A percentile compares a stretch with the other conserved stretches of the same genome.
phyloP scores from a whole-genome alignment of 805 yeast genomes.

The Yarrowia keelungensis region DNA sequence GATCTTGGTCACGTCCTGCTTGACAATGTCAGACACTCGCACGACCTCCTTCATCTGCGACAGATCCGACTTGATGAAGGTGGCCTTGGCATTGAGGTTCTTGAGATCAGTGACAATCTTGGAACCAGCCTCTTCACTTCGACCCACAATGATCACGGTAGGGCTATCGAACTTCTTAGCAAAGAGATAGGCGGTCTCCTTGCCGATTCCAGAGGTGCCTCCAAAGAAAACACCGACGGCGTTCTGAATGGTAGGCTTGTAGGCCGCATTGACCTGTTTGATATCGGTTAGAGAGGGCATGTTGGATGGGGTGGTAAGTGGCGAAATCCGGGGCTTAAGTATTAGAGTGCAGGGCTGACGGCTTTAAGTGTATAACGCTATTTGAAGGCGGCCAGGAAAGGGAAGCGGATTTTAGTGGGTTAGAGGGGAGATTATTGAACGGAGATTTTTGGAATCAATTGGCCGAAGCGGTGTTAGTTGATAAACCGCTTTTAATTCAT shows the following conservation, averaged over 20 bases:
- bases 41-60: conserved; percentile 44
- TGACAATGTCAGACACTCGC: conserved; percentile 38
- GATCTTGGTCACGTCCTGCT: conserved; percentile 41
- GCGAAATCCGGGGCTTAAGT: conserved; percentile 24
- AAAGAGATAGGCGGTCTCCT: conserved; percentile 45
- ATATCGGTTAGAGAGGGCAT: conserved; percentile 38
- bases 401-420: neutral
- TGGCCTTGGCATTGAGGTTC: conserved; percentile 42
- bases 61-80: conserved; percentile 44
- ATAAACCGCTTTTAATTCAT: too few relatives aligned
- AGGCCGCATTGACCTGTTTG: conserved; percentile 38
- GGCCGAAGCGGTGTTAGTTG: neutral
- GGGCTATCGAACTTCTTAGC: conserved; percentile 45
- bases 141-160: conserved; percentile 46
- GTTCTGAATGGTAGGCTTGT: conserved; percentile 23
- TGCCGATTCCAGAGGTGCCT: conserved; percentile 48
- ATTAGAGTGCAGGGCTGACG: conserved; percentile 24
- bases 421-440: neutral
- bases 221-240: conserved; percentile 44
- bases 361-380: conserved; percentile 15
- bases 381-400: neutral
- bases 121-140: conserved; percentile 44
- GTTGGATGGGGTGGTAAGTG: neutral
- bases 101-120: conserved; percentile 42
- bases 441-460: neutral